Percentiles rank a stretch among this genome's conserved stretches.
Evolutionary conservation across 495 filamentous ascomycete genomes (phyloP).

Genomic region (Daldinia bambusicola): DNA sequence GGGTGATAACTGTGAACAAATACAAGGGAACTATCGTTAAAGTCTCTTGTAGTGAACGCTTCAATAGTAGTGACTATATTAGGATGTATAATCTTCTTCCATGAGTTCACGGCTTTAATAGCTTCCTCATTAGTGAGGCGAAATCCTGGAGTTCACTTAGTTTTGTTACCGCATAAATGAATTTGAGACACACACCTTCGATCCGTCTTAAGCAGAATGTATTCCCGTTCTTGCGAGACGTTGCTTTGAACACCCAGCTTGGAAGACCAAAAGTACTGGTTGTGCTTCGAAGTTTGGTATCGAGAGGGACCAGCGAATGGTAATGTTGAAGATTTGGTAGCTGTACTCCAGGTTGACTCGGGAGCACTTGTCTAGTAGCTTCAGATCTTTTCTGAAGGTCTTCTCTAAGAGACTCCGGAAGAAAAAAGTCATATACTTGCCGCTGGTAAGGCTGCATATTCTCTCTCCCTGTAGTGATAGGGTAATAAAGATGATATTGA

Average conservation of each 20-base stretch:
- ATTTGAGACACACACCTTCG: conserved; percentile 66
- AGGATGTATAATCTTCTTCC: conserved; percentile 85
- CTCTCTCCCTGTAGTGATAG: conserved; percentile 81
- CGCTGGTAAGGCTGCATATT: conserved; percentile 83
- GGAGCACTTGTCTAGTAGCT: conserved; percentile 83
- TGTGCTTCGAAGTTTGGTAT: conserved; percentile 78
- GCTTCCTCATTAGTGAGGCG: conserved; percentile 89
- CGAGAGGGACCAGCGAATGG: conserved; percentile 90
- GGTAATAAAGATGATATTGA: conserved; percentile 93
- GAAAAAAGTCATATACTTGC: conserved; percentile 87
- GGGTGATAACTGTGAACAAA: conserved; percentile 96
- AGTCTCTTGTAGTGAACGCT: conserved; percentile 90
- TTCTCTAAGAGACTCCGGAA: conserved; percentile 83
- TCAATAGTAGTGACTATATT: conserved; percentile 89
- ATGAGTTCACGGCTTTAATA: conserved; percentile 85
- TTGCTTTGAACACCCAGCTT: conserved; percentile 97
- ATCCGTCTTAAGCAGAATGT: conserved; percentile 85
- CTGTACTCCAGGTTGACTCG: conserved; percentile 64
- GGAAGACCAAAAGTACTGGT: conserved; percentile 80
- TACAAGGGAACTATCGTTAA: conserved; percentile 93
- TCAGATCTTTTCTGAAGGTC: conserved; percentile 90
- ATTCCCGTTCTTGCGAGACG: conserved; percentile 84
- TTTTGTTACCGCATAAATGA: not conserved
- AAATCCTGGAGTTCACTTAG: conserved; percentile 44
- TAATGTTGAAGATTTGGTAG: conserved; percentile 85